phyloP scores from a whole-genome alignment of 2,329 filamentous ascomycete genomes.

The Talaromyces sp. region DNA sequence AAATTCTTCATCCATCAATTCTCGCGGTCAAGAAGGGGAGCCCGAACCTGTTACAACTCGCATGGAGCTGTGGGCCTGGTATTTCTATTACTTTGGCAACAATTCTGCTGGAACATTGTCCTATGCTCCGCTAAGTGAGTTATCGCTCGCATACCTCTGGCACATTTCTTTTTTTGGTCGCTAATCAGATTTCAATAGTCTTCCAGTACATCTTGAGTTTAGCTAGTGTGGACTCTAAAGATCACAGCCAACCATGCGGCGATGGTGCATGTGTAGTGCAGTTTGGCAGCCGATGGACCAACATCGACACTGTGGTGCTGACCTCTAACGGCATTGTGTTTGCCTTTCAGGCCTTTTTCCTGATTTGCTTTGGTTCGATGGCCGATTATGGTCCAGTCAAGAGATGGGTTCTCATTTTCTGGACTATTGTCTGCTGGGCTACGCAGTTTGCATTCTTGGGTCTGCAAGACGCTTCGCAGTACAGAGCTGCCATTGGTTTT shows the following conservation, averaged over 20 bases:
- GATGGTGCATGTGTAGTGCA: not conserved
- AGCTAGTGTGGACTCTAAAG: not conserved
- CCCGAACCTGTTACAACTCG: not conserved
- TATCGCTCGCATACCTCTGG: not conserved
- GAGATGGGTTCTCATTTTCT: slow-evolving; percentile 6
- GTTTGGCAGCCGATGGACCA: slow-evolving; percentile 9
- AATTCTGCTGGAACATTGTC: slow-evolving; percentile 11
- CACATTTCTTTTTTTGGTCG: not conserved
- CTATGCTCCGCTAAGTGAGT: slow-evolving; percentile 8
- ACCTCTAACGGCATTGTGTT: slow-evolving; percentile 10
- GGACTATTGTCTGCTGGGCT: slow-evolving; percentile 8
- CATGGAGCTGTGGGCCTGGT: slow-evolving; percentile 8
- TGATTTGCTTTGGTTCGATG: slow-evolving; percentile 9
- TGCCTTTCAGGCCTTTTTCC: slow-evolving; percentile 8
- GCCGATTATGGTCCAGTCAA: slow-evolving; percentile 2
- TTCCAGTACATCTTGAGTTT: not conserved
- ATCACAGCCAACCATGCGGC: slow-evolving; percentile 3
- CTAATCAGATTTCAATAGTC: not conserved
- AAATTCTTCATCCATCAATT: not conserved
- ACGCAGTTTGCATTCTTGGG: slow-evolving; percentile 8
- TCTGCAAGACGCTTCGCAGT: slow-evolving; percentile 2
- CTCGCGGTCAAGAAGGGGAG: not conserved
- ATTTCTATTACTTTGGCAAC: slow-evolving; percentile 8
- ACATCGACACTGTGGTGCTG: slow-evolving; percentile 4
- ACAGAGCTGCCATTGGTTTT: slow-evolving; percentile 3